Percentiles rank a stretch among this genome's conserved stretches.
Evolutionary conservation across 192 early-diverging fungal species (phyloP).

Genomic region (Lunasporangiospora selenospora): DNA sequence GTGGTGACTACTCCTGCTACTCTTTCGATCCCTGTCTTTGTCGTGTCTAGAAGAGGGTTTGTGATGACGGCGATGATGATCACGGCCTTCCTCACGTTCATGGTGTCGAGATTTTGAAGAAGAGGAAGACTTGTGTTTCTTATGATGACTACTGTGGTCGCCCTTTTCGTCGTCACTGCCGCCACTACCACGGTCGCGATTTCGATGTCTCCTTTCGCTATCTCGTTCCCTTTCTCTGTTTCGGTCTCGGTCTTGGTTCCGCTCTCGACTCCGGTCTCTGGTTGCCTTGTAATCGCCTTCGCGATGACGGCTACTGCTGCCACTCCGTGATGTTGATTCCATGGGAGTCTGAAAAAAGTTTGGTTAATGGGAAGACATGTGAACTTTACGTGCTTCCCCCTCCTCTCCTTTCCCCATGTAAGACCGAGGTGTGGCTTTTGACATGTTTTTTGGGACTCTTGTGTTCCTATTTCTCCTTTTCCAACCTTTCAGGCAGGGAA

Average conservation of each 20-base stretch:
- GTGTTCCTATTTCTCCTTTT: neutral
- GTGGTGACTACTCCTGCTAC: neutral
- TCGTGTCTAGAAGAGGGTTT: slow-evolving; percentile 18
- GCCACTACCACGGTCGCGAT: slow-evolving; percentile 8
- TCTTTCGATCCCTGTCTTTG: slow-evolving; percentile 5
- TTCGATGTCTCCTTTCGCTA: slow-evolving; percentile 7
- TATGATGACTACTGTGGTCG: slow-evolving; percentile 9
- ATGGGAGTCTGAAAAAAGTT: neutral
- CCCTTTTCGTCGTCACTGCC: slow-evolving; percentile 12
- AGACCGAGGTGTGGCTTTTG: too few relatives aligned
- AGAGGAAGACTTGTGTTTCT: slow-evolving; percentile 38
- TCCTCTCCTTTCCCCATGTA: too few relatives aligned
- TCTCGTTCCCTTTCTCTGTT: slow-evolving; percentile 4
- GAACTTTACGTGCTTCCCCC: too few relatives aligned
- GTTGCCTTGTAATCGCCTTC: slow-evolving; percentile 7
- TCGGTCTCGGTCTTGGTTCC: slow-evolving; percentile 1
- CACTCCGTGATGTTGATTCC: slow-evolving; percentile 30
- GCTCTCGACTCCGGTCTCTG: neutral
- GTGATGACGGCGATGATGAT: slow-evolving; percentile 6
- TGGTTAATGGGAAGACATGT: neutral
- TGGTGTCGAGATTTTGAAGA: slow-evolving; percentile 33
- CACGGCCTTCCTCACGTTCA: slow-evolving; percentile 13
- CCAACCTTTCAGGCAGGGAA: neutral
- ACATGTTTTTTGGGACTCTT: too few relatives aligned
- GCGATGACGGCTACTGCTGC: slow-evolving; percentile 8